Base-by-base conservation (phyloP, 73 alveolate species). In the Paramecium biaurelia region DNA sequence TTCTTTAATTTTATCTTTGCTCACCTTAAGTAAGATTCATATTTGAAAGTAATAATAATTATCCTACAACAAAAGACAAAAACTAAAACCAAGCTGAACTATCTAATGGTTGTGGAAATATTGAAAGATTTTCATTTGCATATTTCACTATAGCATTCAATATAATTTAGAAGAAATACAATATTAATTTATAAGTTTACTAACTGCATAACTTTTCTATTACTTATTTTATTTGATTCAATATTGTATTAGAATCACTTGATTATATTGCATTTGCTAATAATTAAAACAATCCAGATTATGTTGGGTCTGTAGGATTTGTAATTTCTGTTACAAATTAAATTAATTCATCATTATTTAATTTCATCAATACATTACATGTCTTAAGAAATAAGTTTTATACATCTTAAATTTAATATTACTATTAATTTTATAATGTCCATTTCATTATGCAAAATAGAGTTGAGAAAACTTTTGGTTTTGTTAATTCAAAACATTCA, bases 401-500 rank as follows among this genome's bases (percentile, higher is more conserved):
- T 23, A 63, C 47, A 63, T 63, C 84, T 63, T 63, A 26, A 4
- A 30, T 30, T 12, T 26, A 11, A 63, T 63, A 32, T 30, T 63
- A 7, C 6, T 63, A 11, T 30, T 26, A 63, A 63, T 63, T 63
- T 26, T 63, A 12, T 14, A 63, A 63, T 14, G 84, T 63, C 84
- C 84, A 63, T 30, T 63, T 63, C 84, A 63, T 63, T 1, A 63
- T 63, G 10, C 49, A 63, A 32, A 63, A 63, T 12, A 63, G 47
- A 63, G 84, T 63, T 26, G 41, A 63, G 21, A 63, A 63, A 4
- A 63, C 45, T 20, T 63, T 63, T 32, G 21, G 45, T 7, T 63
- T 63, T 12, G 84, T 63, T 63, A 37, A 74, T 37, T 41, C 87
- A n/a, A 74, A 37, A 74, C 87, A 74, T 41, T 74, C 87, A 34